These are phyloP conservation scores for Prunus padus DNA, from an alignment of 306 rosid genomes.

Conservation along the genomic window DNA sequence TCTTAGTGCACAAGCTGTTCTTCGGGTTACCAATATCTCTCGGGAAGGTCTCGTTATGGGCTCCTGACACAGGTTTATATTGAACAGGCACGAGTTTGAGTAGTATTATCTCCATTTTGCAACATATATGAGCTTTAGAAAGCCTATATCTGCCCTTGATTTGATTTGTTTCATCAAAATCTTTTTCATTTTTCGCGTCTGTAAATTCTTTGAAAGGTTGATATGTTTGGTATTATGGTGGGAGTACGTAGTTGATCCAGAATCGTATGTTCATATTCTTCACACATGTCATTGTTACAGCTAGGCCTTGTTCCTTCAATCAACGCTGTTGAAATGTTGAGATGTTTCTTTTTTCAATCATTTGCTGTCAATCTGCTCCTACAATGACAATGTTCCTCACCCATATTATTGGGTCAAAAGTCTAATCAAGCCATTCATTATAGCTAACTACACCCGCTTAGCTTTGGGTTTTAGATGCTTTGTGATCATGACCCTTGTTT, in stretches of 20 bases:
- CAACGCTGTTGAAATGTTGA: constrained; percentile 3
- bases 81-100: constrained; percentile 23
- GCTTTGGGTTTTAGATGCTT: neutral
- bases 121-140: constrained; percentile 34
- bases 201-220: constrained; percentile 64
- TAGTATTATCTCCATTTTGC: constrained; percentile 17
- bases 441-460: neutral
- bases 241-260: constrained; percentile 51
- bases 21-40: constrained; percentile 72
- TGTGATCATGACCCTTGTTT: neutral
- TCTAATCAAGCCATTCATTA: constrained; percentile 1
- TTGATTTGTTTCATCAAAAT: constrained; percentile 46
- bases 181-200: constrained; percentile 24
- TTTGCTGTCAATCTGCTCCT: neutral
- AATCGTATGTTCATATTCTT: constrained; percentile 28
- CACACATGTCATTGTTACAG: neutral
- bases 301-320: neutral
- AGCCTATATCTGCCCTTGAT: constrained; percentile 34
- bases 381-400: constrained; percentile 7
- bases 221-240: constrained; percentile 50
- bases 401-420: constrained; percentile 4
- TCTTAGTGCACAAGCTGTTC: constrained; percentile 93
- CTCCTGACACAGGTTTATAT: constrained; percentile 48
- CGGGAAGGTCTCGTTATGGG: constrained; percentile 67
- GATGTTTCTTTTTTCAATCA: neutral